phyloP scores from a whole-genome alignment of 2,329 filamentous ascomycete genomes.

The Trichoderma arundinaceum region DNA sequence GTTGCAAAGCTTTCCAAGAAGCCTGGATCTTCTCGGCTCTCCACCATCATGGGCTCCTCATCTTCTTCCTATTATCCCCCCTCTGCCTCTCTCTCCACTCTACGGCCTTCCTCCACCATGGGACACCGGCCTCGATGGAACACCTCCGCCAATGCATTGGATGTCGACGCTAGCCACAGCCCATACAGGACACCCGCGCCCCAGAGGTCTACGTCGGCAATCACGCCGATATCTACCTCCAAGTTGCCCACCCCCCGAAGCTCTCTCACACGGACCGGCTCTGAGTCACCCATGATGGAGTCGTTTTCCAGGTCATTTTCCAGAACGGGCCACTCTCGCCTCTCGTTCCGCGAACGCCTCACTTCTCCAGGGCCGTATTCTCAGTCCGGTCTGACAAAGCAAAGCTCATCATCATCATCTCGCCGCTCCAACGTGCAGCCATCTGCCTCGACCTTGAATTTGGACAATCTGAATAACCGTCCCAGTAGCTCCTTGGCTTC shows the following conservation, averaged over 20 bases:
- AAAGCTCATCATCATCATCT: slow-evolving; percentile 46
- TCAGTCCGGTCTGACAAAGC: slow-evolving; percentile 53
- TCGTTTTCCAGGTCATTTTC: slow-evolving; percentile 49
- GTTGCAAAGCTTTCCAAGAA: slow-evolving; percentile 50
- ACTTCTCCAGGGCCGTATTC: slow-evolving; percentile 56
- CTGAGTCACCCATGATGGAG: slow-evolving; percentile 55
- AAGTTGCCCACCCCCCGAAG: slow-evolving; percentile 58
- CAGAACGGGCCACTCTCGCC: slow-evolving; percentile 50
- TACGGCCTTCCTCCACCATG: slow-evolving; percentile 54
- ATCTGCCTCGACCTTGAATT: slow-evolving; percentile 43
- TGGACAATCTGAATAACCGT: slow-evolving; percentile 47
- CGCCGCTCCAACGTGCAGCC: slow-evolving; percentile 62
- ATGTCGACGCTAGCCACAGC: slow-evolving; percentile 70
- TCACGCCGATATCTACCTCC: slow-evolving; percentile 52
- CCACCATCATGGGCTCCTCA: slow-evolving; percentile 53
- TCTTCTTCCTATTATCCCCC: slow-evolving; percentile 54
- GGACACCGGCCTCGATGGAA: slow-evolving; percentile 76
- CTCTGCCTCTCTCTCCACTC: slow-evolving; percentile 45
- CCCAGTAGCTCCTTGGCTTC: slow-evolving; percentile 63
- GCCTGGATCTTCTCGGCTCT: slow-evolving; percentile 51
- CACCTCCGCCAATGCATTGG: slow-evolving; percentile 65
- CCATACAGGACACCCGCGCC: slow-evolving; percentile 57
- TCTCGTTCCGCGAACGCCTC: slow-evolving; percentile 61
- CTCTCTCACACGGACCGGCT: slow-evolving; percentile 52
- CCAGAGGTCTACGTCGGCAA: slow-evolving; percentile 50